Evolutionary conservation across 2,329 filamentous ascomycete genomes (phyloP), one percentile per base, ranked within the genome.

Genomic region (Tolypocladium album): DNA sequence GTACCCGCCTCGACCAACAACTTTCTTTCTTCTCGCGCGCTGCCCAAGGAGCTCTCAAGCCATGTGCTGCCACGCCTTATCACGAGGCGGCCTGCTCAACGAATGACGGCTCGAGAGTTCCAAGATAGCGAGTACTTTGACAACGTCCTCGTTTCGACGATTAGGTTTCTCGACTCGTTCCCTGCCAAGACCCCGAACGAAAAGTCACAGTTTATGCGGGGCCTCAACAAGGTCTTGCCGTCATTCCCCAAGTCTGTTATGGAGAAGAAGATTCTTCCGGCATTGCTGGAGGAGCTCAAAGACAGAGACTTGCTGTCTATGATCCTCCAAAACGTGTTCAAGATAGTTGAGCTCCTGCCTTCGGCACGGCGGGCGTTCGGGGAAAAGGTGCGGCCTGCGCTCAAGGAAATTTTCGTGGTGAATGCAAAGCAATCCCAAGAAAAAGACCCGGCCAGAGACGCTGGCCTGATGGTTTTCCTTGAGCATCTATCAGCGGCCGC

Each of bases 91-190:
- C 91, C 94, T 3, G 91, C 92, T 3, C 90, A 96, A 70, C 85
- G 94, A 53, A 83, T 97, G 77, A 92, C 87, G 34, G 92, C 93
- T 5, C 86, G 84, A 59, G 93, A 96, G 67, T 97, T 99, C 66
- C 94, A 99, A 70, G 86, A 97, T 72, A 95, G 92, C 68, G 87
- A 90, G 65, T 99, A 95, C 71, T 99, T 99, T 71, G 92, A 99
- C 74, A 99, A 97, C 68, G 90, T 97, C 55, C 80, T 99, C 5
- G 91, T 99, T 27, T 96, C 92, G 0, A 97, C 94, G 0, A 96
- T 99, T 63, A 89, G 94, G 15, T 99, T 99, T 69, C 78, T 99
- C 34, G 94, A 99, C 67, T 84, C 87, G 0, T 85, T 99, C 61
- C 93, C 94, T 0, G 90, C 90, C 40, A 99, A 99, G 76, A 96